Percentiles rank a stretch among this genome's conserved stretches.
These are phyloP conservation scores for Paramarasmius palmivorus DNA, from an alignment of 1,284 basidiomycete species.

Conservation along the genomic window DNA sequence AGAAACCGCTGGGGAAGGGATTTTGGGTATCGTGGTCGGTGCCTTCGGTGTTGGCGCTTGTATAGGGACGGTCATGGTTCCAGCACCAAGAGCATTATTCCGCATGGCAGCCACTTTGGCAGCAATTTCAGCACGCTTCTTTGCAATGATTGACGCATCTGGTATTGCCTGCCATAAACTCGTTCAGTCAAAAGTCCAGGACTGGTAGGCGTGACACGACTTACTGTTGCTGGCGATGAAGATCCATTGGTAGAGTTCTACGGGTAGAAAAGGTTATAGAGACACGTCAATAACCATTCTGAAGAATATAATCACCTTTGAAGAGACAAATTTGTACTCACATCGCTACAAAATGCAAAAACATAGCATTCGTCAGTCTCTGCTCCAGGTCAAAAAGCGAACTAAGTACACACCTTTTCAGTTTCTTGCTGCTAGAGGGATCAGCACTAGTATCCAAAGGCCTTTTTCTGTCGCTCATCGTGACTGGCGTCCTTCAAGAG, in stretches of 20 bases:
- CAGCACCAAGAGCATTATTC: slow-evolving; percentile 38
- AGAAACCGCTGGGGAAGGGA: slow-evolving; percentile 32
- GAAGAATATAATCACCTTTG: slow-evolving; percentile 72
- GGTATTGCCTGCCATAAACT: slow-evolving; percentile 33
- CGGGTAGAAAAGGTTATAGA: slow-evolving; percentile 68
- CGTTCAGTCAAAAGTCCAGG: slow-evolving; percentile 9
- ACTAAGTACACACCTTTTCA: slow-evolving; percentile 57
- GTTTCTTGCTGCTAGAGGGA: slow-evolving; percentile 55
- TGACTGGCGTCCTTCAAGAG: slow-evolving; percentile 6
- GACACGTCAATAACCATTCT: slow-evolving; percentile 50
- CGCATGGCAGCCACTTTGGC: slow-evolving; percentile 84
- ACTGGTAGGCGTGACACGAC: slow-evolving; percentile 20
- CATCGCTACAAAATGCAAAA: slow-evolving; percentile 51
- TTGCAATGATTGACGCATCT: slow-evolving; percentile 66
- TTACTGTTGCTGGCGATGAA: slow-evolving; percentile 39
- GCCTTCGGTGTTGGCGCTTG: slow-evolving; percentile 27
- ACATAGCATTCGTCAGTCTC: slow-evolving; percentile 19
- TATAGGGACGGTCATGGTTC: slow-evolving; percentile 32
- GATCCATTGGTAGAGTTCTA: slow-evolving; percentile 59
- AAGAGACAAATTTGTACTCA: slow-evolving; percentile 53
- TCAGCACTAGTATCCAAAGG: slow-evolving; percentile 53
- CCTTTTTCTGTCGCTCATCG: slow-evolving; percentile 55
- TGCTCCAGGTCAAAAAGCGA: slow-evolving; percentile 8
- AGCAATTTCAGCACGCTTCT: slow-evolving; percentile 82
- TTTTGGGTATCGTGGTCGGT: slow-evolving; percentile 21